Evolutionary conservation across 306 rosid genomes (phyloP).

Genomic region (Neltuma alba): DNA sequence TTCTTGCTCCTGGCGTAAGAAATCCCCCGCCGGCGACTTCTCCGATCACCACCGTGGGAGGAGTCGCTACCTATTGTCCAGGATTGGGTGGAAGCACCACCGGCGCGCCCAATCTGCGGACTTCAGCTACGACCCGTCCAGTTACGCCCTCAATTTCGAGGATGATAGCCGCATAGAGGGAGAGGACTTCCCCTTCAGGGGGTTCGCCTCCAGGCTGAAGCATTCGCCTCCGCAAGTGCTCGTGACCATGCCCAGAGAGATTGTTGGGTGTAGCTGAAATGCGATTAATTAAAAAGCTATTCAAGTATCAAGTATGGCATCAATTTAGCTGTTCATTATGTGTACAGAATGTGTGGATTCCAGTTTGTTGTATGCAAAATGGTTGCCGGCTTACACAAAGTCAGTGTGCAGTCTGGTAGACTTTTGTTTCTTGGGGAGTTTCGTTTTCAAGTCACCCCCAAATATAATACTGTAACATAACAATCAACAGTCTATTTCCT

Average conservation of each 20-base stretch:
- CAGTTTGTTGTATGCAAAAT: neutral
- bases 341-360: neutral
- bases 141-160: conserved; percentile 57
- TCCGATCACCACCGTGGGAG: neutral
- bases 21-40: neutral
- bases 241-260: neutral
- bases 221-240: neutral
- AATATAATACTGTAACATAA: neutral
- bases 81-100: neutral
- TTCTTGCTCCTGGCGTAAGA: neutral
- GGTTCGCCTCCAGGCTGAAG: conserved; percentile 35
- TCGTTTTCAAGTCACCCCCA: neutral
- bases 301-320: neutral
- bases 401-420: neutral
- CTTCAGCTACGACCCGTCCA: conserved; percentile 46
- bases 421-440: neutral
- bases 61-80: conserved; percentile 6
- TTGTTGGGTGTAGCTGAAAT: conserved; percentile 26
- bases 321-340: neutral
- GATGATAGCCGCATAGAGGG: conserved; percentile 11
- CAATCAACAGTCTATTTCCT: neutral
- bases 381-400: neutral
- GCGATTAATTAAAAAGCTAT: neutral
- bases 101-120: conserved; percentile 40
- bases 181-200: conserved; percentile 20